A percentile compares a stretch with the other conserved stretches of the same genome.
Conservation (phyloP, 495 filamentous ascomycete species). For the Podospora fimiseda region DNA sequence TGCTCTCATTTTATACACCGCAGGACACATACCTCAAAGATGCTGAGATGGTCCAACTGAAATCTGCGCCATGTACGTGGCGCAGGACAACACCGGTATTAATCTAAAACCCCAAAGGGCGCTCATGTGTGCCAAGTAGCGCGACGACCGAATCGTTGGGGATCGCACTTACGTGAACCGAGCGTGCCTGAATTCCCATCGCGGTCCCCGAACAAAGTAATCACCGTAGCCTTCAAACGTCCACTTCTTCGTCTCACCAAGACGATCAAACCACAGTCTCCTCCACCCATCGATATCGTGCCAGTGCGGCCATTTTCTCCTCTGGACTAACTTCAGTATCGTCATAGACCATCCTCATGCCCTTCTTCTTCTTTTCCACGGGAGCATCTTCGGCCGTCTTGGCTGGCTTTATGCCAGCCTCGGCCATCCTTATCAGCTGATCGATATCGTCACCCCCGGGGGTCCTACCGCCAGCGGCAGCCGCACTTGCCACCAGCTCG, state of each 20-base stretch:
- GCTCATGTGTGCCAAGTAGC: not conserved
- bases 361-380: slow-evolving; percentile 63
- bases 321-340: slow-evolving; percentile 76
- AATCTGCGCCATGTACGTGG: not conserved
- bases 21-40: slow-evolving; percentile 12
- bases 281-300: slow-evolving; percentile 61
- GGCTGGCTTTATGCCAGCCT: slow-evolving; percentile 48
- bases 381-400: slow-evolving; percentile 34
- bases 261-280: slow-evolving; percentile 21
- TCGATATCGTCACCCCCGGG: slow-evolving; percentile 44
- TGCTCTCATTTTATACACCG: slow-evolving; percentile 10
- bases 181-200: not conserved
- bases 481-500: slow-evolving; percentile 52
- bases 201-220: not conserved
- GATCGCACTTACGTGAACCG: not conserved
- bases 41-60: not conserved
- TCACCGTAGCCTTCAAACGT: too few species aligned
- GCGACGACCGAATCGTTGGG: not conserved
- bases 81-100: not conserved
- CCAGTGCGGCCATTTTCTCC: slow-evolving; percentile 75
- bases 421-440: slow-evolving; percentile 52
- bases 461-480: slow-evolving; percentile 4
- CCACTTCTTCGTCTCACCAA: not conserved
- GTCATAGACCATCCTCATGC: slow-evolving; percentile 65
- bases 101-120: not conserved